phyloP scores from a whole-genome alignment of 352 stramenopile genomes.

The Phytophthora kernoviae region DNA sequence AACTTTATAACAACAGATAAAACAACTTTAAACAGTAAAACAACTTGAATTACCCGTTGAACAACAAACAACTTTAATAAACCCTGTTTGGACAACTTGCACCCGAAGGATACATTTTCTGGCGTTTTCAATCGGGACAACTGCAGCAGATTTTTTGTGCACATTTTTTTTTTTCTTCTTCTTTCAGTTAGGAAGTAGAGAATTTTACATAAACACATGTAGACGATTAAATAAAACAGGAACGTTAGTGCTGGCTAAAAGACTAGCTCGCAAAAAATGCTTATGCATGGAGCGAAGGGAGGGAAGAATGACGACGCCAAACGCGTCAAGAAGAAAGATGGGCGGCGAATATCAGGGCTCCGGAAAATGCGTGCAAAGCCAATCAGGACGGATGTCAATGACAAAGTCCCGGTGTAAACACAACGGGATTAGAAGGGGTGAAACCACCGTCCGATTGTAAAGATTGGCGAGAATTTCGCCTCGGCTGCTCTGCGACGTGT shows the following conservation, averaged over 20 bases:
- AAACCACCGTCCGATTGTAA: constrained; percentile 28
- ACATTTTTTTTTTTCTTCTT: too few species aligned
- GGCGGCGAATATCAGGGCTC: constrained; percentile 21
- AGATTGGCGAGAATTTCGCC: constrained; percentile 2
- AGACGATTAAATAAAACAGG: too few species aligned
- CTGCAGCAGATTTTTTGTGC: too few species aligned
- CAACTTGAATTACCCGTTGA: too few species aligned
- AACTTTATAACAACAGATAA: too few species aligned
- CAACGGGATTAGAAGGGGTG: constrained; percentile 10
- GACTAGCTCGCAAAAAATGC: too few species aligned
- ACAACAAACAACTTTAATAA: too few species aligned
- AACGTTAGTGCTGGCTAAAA: too few species aligned
- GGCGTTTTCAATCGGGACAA: constrained; percentile 8
- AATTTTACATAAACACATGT: too few species aligned
- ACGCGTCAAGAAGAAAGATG: not conserved
- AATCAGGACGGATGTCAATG: constrained; percentile 27
- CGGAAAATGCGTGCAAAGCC: constrained; percentile 38
- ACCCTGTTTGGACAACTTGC: too few species aligned
- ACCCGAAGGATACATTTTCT: constrained; percentile 12
- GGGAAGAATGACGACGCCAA: constrained; percentile 6
- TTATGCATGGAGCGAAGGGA: not conserved
- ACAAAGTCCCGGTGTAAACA: not conserved
- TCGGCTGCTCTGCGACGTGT: constrained; percentile 1
- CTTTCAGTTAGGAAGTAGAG: too few species aligned
- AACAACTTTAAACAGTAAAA: too few species aligned